Conservation (phyloP, 2,329 filamentous ascomycete genomes). For the Cercospora zeina region DNA sequence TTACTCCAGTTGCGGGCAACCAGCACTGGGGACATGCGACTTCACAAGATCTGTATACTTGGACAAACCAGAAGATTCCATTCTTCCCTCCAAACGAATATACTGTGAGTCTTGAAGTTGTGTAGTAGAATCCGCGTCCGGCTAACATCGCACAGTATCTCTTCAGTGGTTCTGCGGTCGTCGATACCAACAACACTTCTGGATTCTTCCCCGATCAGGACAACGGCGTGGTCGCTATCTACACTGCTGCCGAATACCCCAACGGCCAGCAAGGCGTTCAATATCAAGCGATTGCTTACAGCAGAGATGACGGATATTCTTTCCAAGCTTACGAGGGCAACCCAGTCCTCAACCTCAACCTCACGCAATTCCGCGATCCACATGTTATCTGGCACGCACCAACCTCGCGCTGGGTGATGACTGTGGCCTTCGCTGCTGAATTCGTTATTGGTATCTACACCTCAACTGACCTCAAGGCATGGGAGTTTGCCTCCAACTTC, state of each 20-base stretch:
- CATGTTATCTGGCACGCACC: slow-evolving; percentile 61
- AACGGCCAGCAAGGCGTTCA: slow-evolving; percentile 44
- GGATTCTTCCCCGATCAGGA: slow-evolving; percentile 63
- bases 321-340: slow-evolving; percentile 62
- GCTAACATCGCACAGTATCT: slow-evolving; percentile 43
- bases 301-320: slow-evolving; percentile 60
- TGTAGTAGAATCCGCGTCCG: neutral
- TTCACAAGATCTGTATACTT: slow-evolving; percentile 62
- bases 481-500: slow-evolving; percentile 62
- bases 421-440: slow-evolving; percentile 55
- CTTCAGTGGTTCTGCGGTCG: slow-evolving; percentile 57
- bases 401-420: slow-evolving; percentile 58
- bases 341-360: slow-evolving; percentile 59
- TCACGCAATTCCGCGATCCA: slow-evolving; percentile 63
- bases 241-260: slow-evolving; percentile 49
- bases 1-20: slow-evolving; percentile 45
- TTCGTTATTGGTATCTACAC: slow-evolving; percentile 63
- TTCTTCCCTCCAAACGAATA: slow-evolving; percentile 59
- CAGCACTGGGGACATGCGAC: slow-evolving; percentile 67
- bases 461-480: slow-evolving; percentile 59
- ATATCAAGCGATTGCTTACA: slow-evolving; percentile 63
- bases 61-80: slow-evolving; percentile 65
- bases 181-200: slow-evolving; percentile 65
- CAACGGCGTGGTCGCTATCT: slow-evolving; percentile 64
- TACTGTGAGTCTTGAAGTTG: slow-evolving; percentile 24